phyloP scores from a whole-genome alignment of 2,329 filamentous ascomycete genomes.

The Fusarium stilboides region DNA sequence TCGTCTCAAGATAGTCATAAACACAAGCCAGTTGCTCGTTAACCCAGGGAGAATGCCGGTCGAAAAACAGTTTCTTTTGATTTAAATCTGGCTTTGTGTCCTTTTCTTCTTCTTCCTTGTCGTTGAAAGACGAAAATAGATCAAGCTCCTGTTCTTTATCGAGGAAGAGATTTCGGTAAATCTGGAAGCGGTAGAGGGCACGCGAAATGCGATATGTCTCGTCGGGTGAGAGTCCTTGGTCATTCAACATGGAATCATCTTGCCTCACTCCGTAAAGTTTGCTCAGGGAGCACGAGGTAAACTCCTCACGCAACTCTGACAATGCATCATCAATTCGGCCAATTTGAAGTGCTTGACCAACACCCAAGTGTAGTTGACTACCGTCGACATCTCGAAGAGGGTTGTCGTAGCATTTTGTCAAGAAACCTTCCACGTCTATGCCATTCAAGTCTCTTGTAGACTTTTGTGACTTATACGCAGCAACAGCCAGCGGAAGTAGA shows the following conservation, averaged over 20 bases:
- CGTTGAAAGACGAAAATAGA: conserved; percentile 11
- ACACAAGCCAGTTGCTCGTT: conserved; percentile 46
- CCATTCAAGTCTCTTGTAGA: conserved; percentile 16
- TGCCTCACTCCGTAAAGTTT: conserved; percentile 36
- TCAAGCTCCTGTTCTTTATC: conserved; percentile 6
- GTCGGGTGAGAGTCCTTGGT: conserved; percentile 11
- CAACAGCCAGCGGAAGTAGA: conserved; percentile 33
- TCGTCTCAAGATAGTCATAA: conserved; percentile 41
- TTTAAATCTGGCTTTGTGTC: neutral
- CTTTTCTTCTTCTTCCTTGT: conserved; percentile 4
- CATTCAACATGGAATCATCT: conserved; percentile 13
- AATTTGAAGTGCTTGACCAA: conserved; percentile 37
- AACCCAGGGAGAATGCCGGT: conserved; percentile 42
- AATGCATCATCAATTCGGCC: conserved; percentile 33
- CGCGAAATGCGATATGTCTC: conserved; percentile 39
- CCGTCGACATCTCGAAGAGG: conserved; percentile 23
- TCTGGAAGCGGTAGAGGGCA: conserved; percentile 46
- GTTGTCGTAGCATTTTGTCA: conserved; percentile 34
- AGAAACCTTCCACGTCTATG: conserved; percentile 23
- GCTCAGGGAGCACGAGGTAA: conserved; percentile 21
- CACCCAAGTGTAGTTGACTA: conserved; percentile 18
- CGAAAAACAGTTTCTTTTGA: conserved; percentile 44
- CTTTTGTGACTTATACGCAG: conserved; percentile 35
- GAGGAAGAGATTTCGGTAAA: conserved; percentile 43
- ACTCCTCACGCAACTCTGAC: conserved; percentile 19